Percentiles rank a stretch among this genome's conserved stretches.
Conservation (phyloP, 73 alveolate genomes). For the Blepharisma stoltei region DNA sequence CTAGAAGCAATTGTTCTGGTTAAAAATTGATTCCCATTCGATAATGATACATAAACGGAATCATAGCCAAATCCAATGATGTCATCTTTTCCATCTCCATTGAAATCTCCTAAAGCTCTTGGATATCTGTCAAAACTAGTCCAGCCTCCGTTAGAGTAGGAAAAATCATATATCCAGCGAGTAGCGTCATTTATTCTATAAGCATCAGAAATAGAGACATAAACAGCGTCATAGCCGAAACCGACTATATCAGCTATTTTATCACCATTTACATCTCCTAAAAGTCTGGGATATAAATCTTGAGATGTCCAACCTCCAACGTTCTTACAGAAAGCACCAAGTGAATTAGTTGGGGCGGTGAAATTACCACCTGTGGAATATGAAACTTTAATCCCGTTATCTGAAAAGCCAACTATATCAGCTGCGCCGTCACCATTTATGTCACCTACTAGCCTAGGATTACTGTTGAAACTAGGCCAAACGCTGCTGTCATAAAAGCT, state of each 20-base stretch:
- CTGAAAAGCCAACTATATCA: neutral
- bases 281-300: no score
- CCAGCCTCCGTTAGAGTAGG: no score
- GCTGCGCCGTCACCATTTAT: neutral
- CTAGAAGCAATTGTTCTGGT: neutral
- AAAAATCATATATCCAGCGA: no score
- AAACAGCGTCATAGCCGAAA: no score
- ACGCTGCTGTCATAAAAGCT: neutral
- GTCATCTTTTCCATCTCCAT: neutral
- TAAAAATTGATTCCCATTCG: neutral
- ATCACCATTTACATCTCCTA: no score
- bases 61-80: neutral
- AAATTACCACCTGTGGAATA: neutral
- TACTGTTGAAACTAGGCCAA: neutral
- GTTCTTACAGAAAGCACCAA: no score
- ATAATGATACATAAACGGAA: neutral
- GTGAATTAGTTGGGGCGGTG: neutral
- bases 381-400: neutral
- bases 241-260: no score
- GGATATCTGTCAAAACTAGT: neutral
- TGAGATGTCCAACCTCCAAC: no score
- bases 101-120: neutral
- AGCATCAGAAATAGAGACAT: no score
- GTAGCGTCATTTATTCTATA: no score
- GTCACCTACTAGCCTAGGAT: neutral